Base-by-base conservation (phyloP, 2,329 filamentous ascomycete species). In the Pseudocercospora macadamiae region DNA sequence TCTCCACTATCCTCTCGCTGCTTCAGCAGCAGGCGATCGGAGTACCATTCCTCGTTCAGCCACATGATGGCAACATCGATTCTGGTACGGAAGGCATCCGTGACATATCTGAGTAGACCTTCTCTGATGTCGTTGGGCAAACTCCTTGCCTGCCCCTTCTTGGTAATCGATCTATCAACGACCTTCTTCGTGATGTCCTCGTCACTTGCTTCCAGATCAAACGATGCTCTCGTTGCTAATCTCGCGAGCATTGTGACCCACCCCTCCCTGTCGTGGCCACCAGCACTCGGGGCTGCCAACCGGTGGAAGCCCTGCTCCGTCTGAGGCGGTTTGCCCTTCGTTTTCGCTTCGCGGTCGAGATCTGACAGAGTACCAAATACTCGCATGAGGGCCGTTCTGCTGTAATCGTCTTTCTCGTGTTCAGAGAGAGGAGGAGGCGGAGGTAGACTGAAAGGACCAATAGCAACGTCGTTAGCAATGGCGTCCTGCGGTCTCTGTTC, bases 21-120 rank as follows among this genome's bases (percentile, higher is more conserved):
- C 53, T 82, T 77, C 44, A 77, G 71, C 54, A 82, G 78, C 28
- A 91, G 75, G 42, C 81, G 86, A 73, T 97, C 93, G 68, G 93
- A 96, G 75, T 96, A 97, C 93, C 95, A 99, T 76, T 99, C 95
- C 74, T 99, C 95, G 68, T 89, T 96, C 14, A 99, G 82, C 95
- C 95, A 99, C 6, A 89, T 88, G 52, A 97, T 91, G 1, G 92
- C 93, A 19, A 95, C 85, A 66, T 96, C 93, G 63, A 97, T 93
- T 42, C 95, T 88, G 62, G 84, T 87, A 55, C 93, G 87, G 77
- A 96, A 99, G 72, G 97, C 93, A 64, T 96, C 91, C 63, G 97
- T 84, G 48, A 97, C 84, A 73, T 96, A 97, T 54, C 85, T 83
- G 75, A 92, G 95, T 1, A 99, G 79, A 6, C 86, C 82, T 66